Conservation (phyloP, 768 basidiomycete genomes). For the Leccinum pellstonianum region DNA sequence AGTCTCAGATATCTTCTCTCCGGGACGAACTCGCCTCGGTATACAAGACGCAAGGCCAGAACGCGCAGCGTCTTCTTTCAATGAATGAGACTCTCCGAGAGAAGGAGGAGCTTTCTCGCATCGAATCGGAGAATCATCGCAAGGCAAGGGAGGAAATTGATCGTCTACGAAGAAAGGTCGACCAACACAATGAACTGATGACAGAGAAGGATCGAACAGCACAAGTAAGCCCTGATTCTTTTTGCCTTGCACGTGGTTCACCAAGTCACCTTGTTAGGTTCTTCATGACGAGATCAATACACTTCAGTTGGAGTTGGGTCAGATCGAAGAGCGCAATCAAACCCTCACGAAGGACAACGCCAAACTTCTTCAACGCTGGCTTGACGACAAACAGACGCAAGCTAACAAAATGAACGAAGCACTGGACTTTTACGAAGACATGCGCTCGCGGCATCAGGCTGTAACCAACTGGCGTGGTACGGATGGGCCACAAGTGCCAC, state of each 20-base stretch:
- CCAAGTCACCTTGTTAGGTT: constrained; percentile 50
- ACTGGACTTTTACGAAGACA: constrained; percentile 84
- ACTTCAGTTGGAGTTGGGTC: constrained; percentile 84
- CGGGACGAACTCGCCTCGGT: constrained; percentile 91
- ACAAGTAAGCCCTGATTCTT: constrained; percentile 53
- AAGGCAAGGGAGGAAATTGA: constrained; percentile 75
- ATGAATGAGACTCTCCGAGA: constrained; percentile 96
- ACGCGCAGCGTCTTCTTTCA: constrained; percentile 86
- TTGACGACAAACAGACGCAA: constrained; percentile 90
- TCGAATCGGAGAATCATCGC: constrained; percentile 77
- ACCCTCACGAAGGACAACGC: constrained; percentile 92
- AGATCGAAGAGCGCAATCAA: constrained; percentile 84
- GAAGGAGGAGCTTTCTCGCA: constrained; percentile 83
- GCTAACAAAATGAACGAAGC: constrained; percentile 96
- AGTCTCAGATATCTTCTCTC: constrained; percentile 89
- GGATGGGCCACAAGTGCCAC: constrained; percentile 33
- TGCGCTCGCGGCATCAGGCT: constrained; percentile 71
- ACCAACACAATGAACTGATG: constrained; percentile 84
- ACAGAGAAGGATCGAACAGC: constrained; percentile 84
- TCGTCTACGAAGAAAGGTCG: constrained; percentile 69
- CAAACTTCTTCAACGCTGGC: constrained; percentile 92
- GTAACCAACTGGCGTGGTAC: constrained; percentile 57
- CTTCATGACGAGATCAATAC: constrained; percentile 95
- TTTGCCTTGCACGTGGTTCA: background rate
- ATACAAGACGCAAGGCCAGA: constrained; percentile 95